Base-by-base conservation (phyloP, 1,139 yeast species). In the Blastobotrys aristatus region DNA sequence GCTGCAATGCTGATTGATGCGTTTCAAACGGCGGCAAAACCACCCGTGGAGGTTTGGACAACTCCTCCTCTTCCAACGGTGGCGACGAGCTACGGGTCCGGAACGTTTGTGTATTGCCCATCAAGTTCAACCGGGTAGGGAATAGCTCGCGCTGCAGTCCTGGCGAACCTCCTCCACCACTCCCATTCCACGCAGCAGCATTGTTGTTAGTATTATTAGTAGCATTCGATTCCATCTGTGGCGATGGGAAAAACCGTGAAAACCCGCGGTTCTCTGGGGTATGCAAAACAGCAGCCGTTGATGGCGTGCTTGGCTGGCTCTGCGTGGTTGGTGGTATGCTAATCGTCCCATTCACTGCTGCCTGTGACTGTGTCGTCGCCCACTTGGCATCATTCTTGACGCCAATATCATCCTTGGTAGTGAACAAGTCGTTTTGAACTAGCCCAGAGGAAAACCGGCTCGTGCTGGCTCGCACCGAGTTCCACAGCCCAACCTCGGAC, bases 171-270 rank as follows among this genome's bases (percentile, higher is more conserved):
- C n/a, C n/a, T n/a, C n/a, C n/a, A 39, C 31, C 30, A 18, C 37
- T 22, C 7, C 37, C 31, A 21, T 35, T 32, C 14, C 47, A 16
- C 31, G 39, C 34, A 16, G 32, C 3, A 16, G 14, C n/a, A n/a
- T n/a, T n/a, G n/a, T n/a, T n/a, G n/a, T n/a, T n/a, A n/a, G n/a
- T n/a, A n/a, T n/a, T 38, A 20, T 29, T 29, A 40, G 22, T 37
- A 7, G n/a, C 24, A 2, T n/a, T 2, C 16, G 22, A 13, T 34
- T 44, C 52, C 21, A 46, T 26, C 30, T 43, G 39, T 22, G 49
- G 52, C 16, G 52, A 46, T 22, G 52, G 52, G 46, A 49, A 49
- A 40, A 49, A 49, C 17, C 48, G 17, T n/a, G 52, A 49, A n/a
- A 26, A 35, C 2, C 45, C 48, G 13, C 52, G 50, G 10, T 42